Evolutionary conservation across 345 rosid species (phyloP).

Genomic region (Aurinia saxatilis): DNA sequence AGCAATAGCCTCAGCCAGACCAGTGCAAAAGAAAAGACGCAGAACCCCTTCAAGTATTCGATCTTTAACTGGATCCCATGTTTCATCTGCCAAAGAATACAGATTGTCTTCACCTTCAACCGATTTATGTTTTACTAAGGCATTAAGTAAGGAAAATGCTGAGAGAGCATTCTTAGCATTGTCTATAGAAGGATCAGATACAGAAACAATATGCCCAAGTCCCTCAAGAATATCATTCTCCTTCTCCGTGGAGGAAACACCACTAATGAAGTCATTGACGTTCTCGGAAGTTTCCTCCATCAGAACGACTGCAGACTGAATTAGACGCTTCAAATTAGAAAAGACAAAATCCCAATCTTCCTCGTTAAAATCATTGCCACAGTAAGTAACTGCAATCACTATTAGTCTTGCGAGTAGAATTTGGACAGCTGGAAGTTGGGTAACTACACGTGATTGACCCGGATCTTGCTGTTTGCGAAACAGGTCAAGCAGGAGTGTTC

Average conservation of each 20-base stretch:
- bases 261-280: constrained; percentile 47
- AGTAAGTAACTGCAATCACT: constrained; percentile 67
- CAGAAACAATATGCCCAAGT: constrained; percentile 44
- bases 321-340: constrained; percentile 54
- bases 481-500: constrained; percentile 55
- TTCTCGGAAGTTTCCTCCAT: constrained; percentile 87
- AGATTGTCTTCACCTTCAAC: constrained; percentile 30
- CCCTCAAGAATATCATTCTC: constrained; percentile 37
- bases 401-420: constrained; percentile 57
- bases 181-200: constrained; percentile 45
- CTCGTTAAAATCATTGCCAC: constrained; percentile 68
- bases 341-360: constrained; percentile 88
- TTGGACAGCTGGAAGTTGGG: constrained; percentile 47
- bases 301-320: constrained; percentile 80
- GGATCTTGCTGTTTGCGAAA: constrained; percentile 62
- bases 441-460: constrained; percentile 31
- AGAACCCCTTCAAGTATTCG: constrained; percentile 73
- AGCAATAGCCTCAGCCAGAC: constrained; percentile 83
- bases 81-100: constrained; percentile 31
- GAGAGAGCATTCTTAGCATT: constrained; percentile 60
- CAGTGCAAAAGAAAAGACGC: constrained; percentile 82
- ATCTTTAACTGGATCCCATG: constrained; percentile 52
- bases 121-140: constrained; percentile 29
- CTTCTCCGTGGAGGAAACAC: constrained; percentile 34
- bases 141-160: constrained; percentile 52